Evolutionary conservation across 768 basidiomycete species (phyloP), one percentile per base, ranked within the genome.

Genomic region (Multifurca ochricompacta): DNA sequence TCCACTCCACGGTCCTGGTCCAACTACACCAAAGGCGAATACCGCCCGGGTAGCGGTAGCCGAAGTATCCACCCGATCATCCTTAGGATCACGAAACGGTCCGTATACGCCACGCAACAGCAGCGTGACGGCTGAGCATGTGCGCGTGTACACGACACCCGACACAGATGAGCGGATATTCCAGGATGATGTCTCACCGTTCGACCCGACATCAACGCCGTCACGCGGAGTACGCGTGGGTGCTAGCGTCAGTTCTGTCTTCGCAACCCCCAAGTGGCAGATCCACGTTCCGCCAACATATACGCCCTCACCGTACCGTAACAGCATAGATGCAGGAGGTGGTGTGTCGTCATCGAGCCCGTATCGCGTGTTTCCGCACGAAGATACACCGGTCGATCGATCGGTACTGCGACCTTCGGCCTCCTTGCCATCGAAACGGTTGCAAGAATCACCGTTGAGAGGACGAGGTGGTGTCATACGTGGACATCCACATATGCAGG

Each of bases 131-230:
- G 57, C 63, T 16, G 61, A 61, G 48, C 57, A 59, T 9, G 62
- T 63, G 31, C 66, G 68, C 9, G 63, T 68, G 34, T 67, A 66
- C 57, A 56, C 58, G 21, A 65, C 67, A 51, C 58, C 39, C 37
- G 59, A 42, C 37, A 48, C 59, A 23, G 59, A 46, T 16, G 57
- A 58, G 28, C 52, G 49, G 34, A 66, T 51, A 50, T 65, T 63
- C 59, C 63, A 61, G 43, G 67, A 68, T 19, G 80, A 83, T 16
- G 80, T 80, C 37, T 71, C 74, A 5, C 78, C 81, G 1, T 91
- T 88, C 63, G 87, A 91, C 66, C 86, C 87, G 5, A 81, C 82
- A 23, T 84, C 85, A 18, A 89, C 87, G 8, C 87, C 87, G 3
- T 89, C 87, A n/a, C 73, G 87, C 40, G 85, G 87, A 4, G 81